These are phyloP conservation scores for Thuja plicata DNA, from an alignment of 83 land plant species.

Conservation along the genomic window DNA sequence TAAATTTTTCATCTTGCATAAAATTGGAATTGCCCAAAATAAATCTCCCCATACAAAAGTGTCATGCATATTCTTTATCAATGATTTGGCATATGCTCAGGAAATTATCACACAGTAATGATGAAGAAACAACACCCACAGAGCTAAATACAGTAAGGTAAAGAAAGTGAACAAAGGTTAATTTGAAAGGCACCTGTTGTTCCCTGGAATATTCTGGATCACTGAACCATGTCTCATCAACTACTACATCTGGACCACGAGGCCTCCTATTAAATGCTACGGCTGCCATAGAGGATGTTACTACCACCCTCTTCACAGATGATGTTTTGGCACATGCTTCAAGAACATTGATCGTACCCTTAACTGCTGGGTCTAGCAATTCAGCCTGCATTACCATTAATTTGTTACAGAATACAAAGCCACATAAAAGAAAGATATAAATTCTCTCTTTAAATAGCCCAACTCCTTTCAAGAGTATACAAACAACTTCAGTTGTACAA, in stretches of 20 bases:
- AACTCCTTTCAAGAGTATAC: not conserved
- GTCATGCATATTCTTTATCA: not conserved
- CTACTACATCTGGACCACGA: conserved; percentile 50
- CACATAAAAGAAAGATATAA: not conserved
- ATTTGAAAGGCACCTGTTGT: conserved; percentile 32
- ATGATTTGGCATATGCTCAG: not conserved
- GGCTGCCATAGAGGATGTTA: conserved; percentile 79
- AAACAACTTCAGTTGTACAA: not conserved
- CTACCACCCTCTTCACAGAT: conserved; percentile 69
- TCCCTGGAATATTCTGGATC: conserved; percentile 38
- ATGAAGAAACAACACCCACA: not conserved
- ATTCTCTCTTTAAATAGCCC: not conserved
- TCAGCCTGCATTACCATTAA: conserved; percentile 56
- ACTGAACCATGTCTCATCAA: conserved; percentile 81
- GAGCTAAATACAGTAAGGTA: not conserved
- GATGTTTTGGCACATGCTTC: conserved; percentile 58
- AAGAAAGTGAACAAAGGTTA: not conserved
- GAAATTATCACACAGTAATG: not conserved
- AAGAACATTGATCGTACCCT: conserved; percentile 91
- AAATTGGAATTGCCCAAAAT: not conserved
- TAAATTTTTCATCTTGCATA: not conserved
- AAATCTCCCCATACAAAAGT: not conserved
- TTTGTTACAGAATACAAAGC: not conserved
- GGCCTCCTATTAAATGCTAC: conserved; percentile 34
- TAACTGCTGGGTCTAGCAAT: conserved; percentile 82